A percentile compares a stretch with the other conserved stretches of the same genome.
Evolutionary conservation across 345 rosid genomes (phyloP).

Genomic region (Pseudoturritis turrita): DNA sequence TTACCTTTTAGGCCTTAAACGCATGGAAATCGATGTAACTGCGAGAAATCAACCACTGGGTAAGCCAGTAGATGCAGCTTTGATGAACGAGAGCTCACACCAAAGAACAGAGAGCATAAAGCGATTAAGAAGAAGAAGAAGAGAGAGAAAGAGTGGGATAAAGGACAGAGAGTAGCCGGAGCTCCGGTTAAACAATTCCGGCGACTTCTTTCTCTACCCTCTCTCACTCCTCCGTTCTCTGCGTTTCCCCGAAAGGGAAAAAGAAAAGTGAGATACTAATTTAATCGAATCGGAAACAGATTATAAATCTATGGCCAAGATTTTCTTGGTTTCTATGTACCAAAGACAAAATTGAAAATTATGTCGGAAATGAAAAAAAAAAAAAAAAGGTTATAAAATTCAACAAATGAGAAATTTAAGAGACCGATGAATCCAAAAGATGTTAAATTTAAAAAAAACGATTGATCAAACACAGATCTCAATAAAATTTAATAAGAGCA

Average conservation of each 20-base stretch:
- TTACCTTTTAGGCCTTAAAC: conserved; percentile 68
- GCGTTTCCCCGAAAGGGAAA: conserved; percentile 21
- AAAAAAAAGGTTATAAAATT: not conserved
- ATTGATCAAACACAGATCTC: conserved; percentile 10
- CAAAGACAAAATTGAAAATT: conserved; percentile 28
- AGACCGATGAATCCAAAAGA: not conserved
- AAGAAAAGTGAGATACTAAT: conserved; percentile 19
- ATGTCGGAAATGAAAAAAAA: conserved; percentile 9
- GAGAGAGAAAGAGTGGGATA: conserved; percentile 13
- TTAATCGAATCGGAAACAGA: conserved; percentile 28
- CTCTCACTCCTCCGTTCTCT: conserved; percentile 11
- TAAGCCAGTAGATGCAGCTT: conserved; percentile 31
- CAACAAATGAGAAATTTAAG: not conserved
- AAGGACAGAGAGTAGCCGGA: conserved; percentile 52
- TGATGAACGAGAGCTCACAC: conserved; percentile 28
- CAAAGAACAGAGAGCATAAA: conserved; percentile 28
- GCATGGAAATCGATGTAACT: conserved; percentile 59
- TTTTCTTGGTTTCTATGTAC: conserved; percentile 25
- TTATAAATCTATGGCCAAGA: conserved; percentile 66
- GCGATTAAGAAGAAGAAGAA: not conserved
- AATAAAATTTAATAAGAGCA: conserved; percentile 5
- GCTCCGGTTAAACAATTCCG: conserved; percentile 55
- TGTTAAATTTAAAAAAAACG: conserved; percentile 4
- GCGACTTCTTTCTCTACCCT: not conserved
- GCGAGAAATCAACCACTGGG: conserved; percentile 43